Percentiles rank a stretch among this genome's conserved stretches.
These are phyloP conservation scores for Epichloe coenophiala DNA, from an alignment of 2,329 filamentous ascomycete genomes.

Conservation along the genomic window DNA sequence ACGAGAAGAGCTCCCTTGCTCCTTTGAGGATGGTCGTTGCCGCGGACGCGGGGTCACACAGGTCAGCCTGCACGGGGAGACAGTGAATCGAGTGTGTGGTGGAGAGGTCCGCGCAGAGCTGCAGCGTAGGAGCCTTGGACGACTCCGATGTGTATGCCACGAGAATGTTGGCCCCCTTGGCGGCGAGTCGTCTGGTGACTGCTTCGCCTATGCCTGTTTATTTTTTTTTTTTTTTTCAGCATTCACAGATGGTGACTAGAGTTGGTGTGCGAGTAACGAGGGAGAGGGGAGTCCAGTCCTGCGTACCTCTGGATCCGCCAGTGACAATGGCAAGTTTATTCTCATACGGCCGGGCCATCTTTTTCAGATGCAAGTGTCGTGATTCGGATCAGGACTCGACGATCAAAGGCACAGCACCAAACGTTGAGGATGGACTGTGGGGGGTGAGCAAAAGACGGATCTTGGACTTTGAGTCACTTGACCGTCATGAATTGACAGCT, in stretches of 20 bases:
- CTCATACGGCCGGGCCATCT: conserved; percentile 17
- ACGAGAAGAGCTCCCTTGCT: conserved; percentile 14
- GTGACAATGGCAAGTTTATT: conserved; percentile 21
- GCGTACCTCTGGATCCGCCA: conserved; percentile 20
- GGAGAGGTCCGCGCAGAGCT: conserved; percentile 33
- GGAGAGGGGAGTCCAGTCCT: neutral
- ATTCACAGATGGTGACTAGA: too few relatives aligned
- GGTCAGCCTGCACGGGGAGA: conserved; percentile 17
- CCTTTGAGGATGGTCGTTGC: conserved; percentile 16
- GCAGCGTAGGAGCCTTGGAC: conserved; percentile 32
- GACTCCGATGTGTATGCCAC: conserved; percentile 46
- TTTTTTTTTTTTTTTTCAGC: too few relatives aligned
- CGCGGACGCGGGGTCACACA: conserved; percentile 14
- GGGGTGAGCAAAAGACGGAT: too few relatives aligned
- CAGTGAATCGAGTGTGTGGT: conserved; percentile 25
- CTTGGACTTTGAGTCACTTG: too few relatives aligned
- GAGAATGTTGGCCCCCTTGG: conserved; percentile 45
- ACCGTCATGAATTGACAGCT: too few relatives aligned
- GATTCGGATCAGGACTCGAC: too few relatives aligned
- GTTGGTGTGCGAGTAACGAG: too few relatives aligned
- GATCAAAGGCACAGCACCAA: too few relatives aligned
- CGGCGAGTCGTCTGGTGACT: conserved; percentile 42
- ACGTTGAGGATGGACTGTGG: too few relatives aligned
- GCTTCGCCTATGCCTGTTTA: conserved; percentile 39
- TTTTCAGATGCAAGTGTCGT: too few relatives aligned